Conservation (phyloP, 2,329 filamentous ascomycete genomes). For the Nothomitra cinnamomea region DNA sequence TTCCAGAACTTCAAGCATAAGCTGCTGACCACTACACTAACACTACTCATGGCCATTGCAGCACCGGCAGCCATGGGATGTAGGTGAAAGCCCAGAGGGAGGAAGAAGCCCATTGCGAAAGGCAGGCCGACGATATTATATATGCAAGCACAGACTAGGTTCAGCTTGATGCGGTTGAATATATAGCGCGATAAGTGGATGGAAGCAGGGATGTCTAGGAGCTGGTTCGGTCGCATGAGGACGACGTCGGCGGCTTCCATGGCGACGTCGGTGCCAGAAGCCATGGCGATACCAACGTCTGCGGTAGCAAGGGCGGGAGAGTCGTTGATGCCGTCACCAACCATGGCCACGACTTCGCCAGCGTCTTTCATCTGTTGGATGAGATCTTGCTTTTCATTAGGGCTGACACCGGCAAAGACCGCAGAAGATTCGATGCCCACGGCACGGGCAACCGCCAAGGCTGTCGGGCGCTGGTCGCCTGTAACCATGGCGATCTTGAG, state of each 20-base stretch:
- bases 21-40: conserved; percentile 75
- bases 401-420: conserved; percentile 76
- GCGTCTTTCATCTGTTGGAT: conserved; percentile 56
- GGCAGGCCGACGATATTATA: conserved; percentile 88
- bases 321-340: conserved; percentile 97
- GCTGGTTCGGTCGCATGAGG: conserved; percentile 79
- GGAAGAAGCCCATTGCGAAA: conserved; percentile 91
- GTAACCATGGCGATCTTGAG: conserved; percentile 85
- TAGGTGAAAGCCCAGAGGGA: conserved; percentile 73
- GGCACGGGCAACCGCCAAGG: conserved; percentile 61
- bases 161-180: conserved; percentile 85
- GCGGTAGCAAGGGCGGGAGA: conserved; percentile 87
- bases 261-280: conserved; percentile 85
- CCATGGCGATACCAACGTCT: conserved; percentile 82
- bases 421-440: conserved; percentile 64
- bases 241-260: conserved; percentile 96
- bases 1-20: conserved; percentile 77
- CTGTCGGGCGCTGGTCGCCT: conserved; percentile 74
- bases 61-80: conserved; percentile 90
- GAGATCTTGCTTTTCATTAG: conserved; percentile 79
- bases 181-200: conserved; percentile 69
- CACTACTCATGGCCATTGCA: conserved; percentile 81
- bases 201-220: conserved; percentile 82
- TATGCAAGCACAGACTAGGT: conserved; percentile 78
- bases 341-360: conserved; percentile 81